Evolutionary conservation across 2,329 filamentous ascomycete species (phyloP).

Genomic region (Ceratocystis cubensis): DNA sequence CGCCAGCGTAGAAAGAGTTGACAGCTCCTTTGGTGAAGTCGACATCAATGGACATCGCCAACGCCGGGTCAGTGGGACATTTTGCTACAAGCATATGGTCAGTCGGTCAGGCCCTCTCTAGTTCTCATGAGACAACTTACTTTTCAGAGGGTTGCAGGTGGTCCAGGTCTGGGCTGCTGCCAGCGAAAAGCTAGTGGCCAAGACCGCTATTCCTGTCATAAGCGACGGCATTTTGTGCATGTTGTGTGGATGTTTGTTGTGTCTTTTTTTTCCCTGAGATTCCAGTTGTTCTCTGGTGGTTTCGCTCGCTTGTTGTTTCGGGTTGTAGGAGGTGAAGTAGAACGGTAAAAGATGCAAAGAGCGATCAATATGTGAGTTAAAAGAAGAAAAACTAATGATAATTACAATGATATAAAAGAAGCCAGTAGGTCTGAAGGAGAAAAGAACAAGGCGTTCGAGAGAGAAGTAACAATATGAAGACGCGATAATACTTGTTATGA

Average conservation of each 20-base stretch:
- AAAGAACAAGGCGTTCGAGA: not conserved
- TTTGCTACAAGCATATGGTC: constrained; percentile 30
- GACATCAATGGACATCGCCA: constrained; percentile 69
- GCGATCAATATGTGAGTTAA: not conserved
- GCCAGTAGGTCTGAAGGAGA: not conserved
- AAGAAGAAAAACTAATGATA: not conserved
- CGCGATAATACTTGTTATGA: not conserved
- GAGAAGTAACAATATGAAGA: not conserved
- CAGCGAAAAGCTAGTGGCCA: constrained; percentile 24
- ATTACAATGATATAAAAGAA: not conserved
- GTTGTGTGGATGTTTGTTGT: not conserved
- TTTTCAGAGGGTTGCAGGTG: constrained; percentile 31
- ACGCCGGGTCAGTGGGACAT: constrained; percentile 65
- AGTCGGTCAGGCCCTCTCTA: constrained; percentile 12
- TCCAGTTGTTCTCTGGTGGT: not conserved
- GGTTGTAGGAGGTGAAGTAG: not conserved
- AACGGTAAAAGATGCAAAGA: not conserved
- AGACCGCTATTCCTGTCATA: constrained; percentile 21
- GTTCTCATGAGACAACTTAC: constrained; percentile 24
- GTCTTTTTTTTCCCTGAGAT: not conserved
- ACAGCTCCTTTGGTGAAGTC: constrained; percentile 72
- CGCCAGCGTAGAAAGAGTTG: constrained; percentile 61
- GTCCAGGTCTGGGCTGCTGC: constrained; percentile 32
- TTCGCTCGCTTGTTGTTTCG: not conserved
- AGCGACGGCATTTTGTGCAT: constrained; percentile 9